Base-by-base conservation (phyloP, 2,329 filamentous ascomycete genomes). In the Scedosporium dehoogii region DNA sequence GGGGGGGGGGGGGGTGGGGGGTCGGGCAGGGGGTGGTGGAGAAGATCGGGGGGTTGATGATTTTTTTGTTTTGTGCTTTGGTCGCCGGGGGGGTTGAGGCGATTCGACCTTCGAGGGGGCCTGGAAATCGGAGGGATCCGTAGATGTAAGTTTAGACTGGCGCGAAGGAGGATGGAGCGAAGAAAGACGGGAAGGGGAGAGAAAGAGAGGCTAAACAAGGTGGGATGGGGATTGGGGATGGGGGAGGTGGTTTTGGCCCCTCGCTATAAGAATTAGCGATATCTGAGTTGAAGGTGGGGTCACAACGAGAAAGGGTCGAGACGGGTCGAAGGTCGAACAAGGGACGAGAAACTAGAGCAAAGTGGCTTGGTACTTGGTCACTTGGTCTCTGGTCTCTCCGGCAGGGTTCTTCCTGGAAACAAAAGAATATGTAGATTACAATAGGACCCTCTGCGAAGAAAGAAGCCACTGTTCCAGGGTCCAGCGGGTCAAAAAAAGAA, bases 191-290 rank as follows among this genome's bases (percentile, higher is more conserved):
- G 56, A 61, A 16, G 38, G 25, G 53, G 14, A 18, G 33, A 18
- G 14, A 12, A 16, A 44, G 25, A 46, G 29, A 29, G 21, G 21
- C 23, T 25, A 25, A 44, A 38, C 27, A 41, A 44, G 21, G 41
- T 33, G 16, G 58, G 33, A 21, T 38, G 48, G 53, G 21, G 41
- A 25, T 38, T 18, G 27, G 29, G n/a, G n/a, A 10, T n/a, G 12
- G 29, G 18, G 21, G n/a, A 53, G 53, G 53, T 38, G n/a, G 29
- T 21, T 21, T 41, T 42, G 56, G 21, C 56, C 27, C 38, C 56
- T 58, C 56, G 56, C 56, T 58, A 38, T 25, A 58, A 58, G 56
- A 58, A 58, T 58, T 58, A 58, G 29, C 51, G 51, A 55, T 48
- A 48, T 23, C 51, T 55, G 51, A 55, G 51, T 14, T 55, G 51